Conservation (phyloP, 331 rosid genomes). For the Saraca asoca region DNA sequence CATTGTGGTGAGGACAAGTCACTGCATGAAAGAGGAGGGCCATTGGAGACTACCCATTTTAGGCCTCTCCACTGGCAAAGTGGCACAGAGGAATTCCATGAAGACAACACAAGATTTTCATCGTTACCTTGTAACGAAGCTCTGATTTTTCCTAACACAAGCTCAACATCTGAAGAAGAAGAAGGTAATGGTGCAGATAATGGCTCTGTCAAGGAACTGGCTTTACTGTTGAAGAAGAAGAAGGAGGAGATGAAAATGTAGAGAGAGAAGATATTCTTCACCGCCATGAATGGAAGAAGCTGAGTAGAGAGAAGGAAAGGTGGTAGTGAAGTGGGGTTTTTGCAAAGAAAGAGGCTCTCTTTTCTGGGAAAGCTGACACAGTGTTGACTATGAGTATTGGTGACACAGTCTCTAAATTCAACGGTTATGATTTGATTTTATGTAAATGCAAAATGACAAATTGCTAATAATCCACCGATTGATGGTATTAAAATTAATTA, state of each 20-base stretch:
- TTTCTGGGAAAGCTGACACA: constrained; percentile 68
- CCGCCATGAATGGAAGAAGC: constrained; percentile 57
- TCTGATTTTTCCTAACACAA: constrained; percentile 68
- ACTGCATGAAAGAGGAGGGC: constrained; percentile 57
- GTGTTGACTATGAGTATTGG: constrained; percentile 56
- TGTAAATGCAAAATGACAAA: constrained; percentile 2
- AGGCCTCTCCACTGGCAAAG: constrained; percentile 97
- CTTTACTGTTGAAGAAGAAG: constrained; percentile 32
- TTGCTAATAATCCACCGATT: constrained; percentile 14
- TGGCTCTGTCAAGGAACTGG: constrained; percentile 26
- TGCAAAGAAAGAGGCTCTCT: constrained; percentile 44
- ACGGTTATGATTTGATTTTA: constrained; percentile 46
- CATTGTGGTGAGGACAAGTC: constrained; percentile 78
- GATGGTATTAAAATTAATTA: no score
- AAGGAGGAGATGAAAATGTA: constrained; percentile 40
- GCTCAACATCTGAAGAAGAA: constrained; percentile 66
- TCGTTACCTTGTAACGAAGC: constrained; percentile 70
- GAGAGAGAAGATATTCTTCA: constrained; percentile 40
- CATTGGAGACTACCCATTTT: constrained; percentile 81
- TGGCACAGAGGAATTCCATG: constrained; percentile 81
- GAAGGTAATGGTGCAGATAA: constrained; percentile 27
- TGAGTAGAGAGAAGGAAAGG: background rate
- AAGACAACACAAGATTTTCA: constrained; percentile 67
- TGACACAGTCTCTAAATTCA: constrained; percentile 3
- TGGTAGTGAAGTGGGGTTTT: background rate